A percentile compares a stretch with the other conserved stretches of the same genome.
Evolutionary conservation across 2,329 filamentous ascomycete genomes (phyloP).

Genomic region (Aspergillus udagawae): DNA sequence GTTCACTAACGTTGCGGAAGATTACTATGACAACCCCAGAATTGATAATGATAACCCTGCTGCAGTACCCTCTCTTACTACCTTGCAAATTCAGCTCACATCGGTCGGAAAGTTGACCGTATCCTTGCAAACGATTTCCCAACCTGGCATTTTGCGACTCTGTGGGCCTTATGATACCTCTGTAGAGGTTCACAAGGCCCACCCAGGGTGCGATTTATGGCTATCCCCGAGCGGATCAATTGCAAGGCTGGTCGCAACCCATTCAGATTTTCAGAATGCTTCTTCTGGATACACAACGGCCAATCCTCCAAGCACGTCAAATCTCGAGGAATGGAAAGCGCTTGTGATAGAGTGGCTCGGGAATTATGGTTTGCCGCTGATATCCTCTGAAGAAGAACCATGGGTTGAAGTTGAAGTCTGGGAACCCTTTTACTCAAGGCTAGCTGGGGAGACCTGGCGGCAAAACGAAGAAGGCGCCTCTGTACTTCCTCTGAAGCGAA

Average conservation of each 20-base stretch:
- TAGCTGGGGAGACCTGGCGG: slow-evolving; percentile 31
- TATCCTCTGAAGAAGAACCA: slow-evolving; percentile 26
- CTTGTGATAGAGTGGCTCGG: slow-evolving; percentile 35
- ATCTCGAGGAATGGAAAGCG: slow-evolving; percentile 32
- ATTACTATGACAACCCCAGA: slow-evolving; percentile 26
- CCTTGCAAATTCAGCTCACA: slow-evolving; percentile 36
- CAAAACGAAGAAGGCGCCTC: slow-evolving; percentile 25
- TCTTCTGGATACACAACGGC: slow-evolving; percentile 17
- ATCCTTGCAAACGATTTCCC: slow-evolving; percentile 33
- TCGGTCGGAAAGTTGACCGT: slow-evolving; percentile 34
- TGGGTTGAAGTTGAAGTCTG: slow-evolving; percentile 43
- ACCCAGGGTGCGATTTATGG: slow-evolving; percentile 36
- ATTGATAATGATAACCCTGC: slow-evolving; percentile 23
- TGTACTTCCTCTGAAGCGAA: slow-evolving; percentile 34
- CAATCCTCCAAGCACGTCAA: slow-evolving; percentile 8
- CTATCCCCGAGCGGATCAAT: slow-evolving; percentile 38
- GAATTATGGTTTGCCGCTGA: slow-evolving; percentile 33
- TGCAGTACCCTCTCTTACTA: slow-evolving; percentile 30
- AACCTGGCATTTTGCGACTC: slow-evolving; percentile 34
- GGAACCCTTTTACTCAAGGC: slow-evolving; percentile 36
- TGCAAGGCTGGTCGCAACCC: slow-evolving; percentile 29
- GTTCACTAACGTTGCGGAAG: slow-evolving; percentile 32
- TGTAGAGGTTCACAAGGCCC: slow-evolving; percentile 12
- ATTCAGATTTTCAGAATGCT: slow-evolving; percentile 16
- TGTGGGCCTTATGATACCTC: slow-evolving; percentile 16